Evolutionary conservation across 345 rosid species (phyloP).

Genomic region (Eucalyptus marginata): DNA sequence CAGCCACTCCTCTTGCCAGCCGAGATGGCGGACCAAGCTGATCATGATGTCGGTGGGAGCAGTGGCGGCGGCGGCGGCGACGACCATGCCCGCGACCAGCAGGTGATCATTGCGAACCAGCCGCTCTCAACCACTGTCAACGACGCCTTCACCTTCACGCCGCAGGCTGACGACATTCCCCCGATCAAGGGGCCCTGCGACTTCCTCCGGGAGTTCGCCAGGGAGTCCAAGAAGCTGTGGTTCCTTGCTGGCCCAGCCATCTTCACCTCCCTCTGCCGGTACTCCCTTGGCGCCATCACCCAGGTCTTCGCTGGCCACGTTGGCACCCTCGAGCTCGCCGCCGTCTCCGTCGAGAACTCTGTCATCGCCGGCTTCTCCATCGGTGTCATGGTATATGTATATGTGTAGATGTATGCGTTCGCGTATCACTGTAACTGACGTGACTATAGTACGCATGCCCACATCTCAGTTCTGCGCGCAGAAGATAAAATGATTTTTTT

Average conservation of each 20-base stretch:
- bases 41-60: not conserved
- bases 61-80: not conserved
- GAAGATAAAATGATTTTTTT: not conserved
- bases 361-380: slow-evolving; percentile 92
- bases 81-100: not conserved
- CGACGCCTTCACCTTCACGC: slow-evolving; percentile 16
- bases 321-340: slow-evolving; percentile 65
- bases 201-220: slow-evolving; percentile 40
- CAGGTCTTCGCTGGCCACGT: slow-evolving; percentile 75
- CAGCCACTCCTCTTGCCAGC: slow-evolving; percentile 24
- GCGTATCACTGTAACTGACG: not conserved
- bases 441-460: not conserved
- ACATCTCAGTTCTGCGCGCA: not conserved
- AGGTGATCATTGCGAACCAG: not conserved
- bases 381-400: slow-evolving; percentile 68
- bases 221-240: slow-evolving; percentile 68
- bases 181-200: slow-evolving; percentile 30
- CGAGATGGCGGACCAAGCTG: not conserved
- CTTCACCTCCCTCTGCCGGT: slow-evolving; percentile 69
- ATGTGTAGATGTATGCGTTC: not conserved
- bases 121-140: not conserved
- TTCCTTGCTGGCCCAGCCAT: slow-evolving; percentile 89
- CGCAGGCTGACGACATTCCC: slow-evolving; percentile 44
- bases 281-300: slow-evolving; percentile 90
- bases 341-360: slow-evolving; percentile 76